These are phyloP conservation scores for Venturia pyrina DNA, from an alignment of 2,329 filamentous ascomycete species.

Conservation along the genomic window DNA sequence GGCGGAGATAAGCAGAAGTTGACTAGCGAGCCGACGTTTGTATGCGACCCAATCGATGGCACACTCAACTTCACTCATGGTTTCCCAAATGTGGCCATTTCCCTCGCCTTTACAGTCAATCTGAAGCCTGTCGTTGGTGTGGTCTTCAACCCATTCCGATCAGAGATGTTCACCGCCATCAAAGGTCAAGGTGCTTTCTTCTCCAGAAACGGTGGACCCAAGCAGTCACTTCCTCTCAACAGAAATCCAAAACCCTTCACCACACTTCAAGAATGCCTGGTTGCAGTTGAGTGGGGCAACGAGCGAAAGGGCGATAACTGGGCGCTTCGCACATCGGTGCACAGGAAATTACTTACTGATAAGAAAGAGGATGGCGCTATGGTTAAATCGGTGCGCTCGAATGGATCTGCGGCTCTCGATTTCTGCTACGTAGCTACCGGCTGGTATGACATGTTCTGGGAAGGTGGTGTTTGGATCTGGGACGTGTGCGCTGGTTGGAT, in stretches of 20 bases:
- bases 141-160: constrained; percentile 26
- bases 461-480: constrained; percentile 27
- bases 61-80: constrained; percentile 30
- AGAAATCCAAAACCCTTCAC: constrained; percentile 19
- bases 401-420: constrained; percentile 27
- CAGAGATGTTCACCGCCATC: constrained; percentile 26
- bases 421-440: constrained; percentile 30
- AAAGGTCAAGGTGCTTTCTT: constrained; percentile 24
- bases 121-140: constrained; percentile 26
- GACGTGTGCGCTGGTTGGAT: constrained; percentile 28
- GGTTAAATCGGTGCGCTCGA: constrained; percentile 24
- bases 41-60: constrained; percentile 30
- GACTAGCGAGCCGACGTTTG: constrained; percentile 23
- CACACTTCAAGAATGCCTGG: constrained; percentile 22
- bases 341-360: constrained; percentile 22
- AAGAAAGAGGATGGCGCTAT: constrained; percentile 23
- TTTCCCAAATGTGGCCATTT: constrained; percentile 27
- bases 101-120: constrained; percentile 22
- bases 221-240: constrained; percentile 23
- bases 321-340: constrained; percentile 23
- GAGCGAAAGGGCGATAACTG: constrained; percentile 28
- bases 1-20: constrained; percentile 24
- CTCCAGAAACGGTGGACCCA: constrained; percentile 17
- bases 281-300: constrained; percentile 28
- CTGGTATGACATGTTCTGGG: constrained; percentile 27